A percentile compares a stretch with the other conserved stretches of the same genome.
Evolutionary conservation across 176 grass and related monocot genomes (phyloP).

Genomic region (Secale cereale): DNA sequence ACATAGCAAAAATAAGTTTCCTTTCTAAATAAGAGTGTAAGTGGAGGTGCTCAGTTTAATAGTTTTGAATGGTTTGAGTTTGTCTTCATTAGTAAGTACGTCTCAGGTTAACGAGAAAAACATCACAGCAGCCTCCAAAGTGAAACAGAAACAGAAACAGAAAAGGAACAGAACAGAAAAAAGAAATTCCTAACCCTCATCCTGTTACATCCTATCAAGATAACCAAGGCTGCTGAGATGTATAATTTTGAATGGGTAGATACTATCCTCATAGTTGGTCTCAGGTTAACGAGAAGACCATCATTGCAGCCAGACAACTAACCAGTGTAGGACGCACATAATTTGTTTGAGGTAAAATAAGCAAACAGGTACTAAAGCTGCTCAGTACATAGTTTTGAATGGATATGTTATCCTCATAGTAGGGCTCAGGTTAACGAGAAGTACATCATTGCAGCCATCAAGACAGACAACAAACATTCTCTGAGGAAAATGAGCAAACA

Average conservation of each 20-base stretch:
- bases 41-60: slow-evolving; percentile 20
- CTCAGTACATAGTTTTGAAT: slow-evolving; percentile 44
- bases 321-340: background rate
- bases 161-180: background rate
- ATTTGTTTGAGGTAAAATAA: background rate
- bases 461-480: no score
- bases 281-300: slow-evolving; percentile 45
- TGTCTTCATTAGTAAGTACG: slow-evolving; percentile 31
- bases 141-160: background rate
- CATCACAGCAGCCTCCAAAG: slow-evolving; percentile 10
- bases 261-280: slow-evolving; percentile 1
- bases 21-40: background rate
- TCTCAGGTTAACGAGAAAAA: slow-evolving; percentile 38
- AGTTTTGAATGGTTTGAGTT: slow-evolving; percentile 35
- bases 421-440: slow-evolving; percentile 45
- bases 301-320: slow-evolving; percentile 21
- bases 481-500: background rate
- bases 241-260: slow-evolving; percentile 32
- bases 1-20: background rate
- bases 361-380: slow-evolving; percentile 4
- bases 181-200: background rate
- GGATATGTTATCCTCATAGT: slow-evolving; percentile 29
- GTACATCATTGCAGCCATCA: slow-evolving; percentile 34
- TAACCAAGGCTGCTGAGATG: slow-evolving; percentile 18
- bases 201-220: background rate